Conservation (phyloP, 2,329 filamentous ascomycete species). For the Coniochaeta sp. region DNA sequence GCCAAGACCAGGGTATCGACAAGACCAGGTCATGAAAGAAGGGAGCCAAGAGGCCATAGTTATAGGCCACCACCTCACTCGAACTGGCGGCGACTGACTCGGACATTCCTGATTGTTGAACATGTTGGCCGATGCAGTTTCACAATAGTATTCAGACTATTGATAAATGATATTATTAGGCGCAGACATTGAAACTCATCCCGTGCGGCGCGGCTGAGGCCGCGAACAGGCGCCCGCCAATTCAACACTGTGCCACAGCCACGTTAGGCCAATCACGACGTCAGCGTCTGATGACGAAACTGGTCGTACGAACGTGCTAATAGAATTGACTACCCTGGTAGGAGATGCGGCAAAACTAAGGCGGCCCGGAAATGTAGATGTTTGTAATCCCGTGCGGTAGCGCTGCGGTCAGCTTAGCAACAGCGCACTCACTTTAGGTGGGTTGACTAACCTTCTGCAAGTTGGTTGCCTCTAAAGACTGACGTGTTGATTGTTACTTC, state of each 20-base stretch:
- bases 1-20: not conserved
- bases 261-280: not conserved
- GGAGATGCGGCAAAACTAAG: not conserved
- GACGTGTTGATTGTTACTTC: too few relatives aligned
- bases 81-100: not conserved
- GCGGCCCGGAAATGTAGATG: not conserved
- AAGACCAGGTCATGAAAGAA: not conserved
- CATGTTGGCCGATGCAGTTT: not conserved
- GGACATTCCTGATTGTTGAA: not conserved
- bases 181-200: not conserved
- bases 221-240: not conserved
- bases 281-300: not conserved
- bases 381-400: not conserved
- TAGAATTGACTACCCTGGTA: not conserved
- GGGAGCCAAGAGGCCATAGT: not conserved
- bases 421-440: not conserved
- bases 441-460: too few relatives aligned
- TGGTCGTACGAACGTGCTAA: not conserved
- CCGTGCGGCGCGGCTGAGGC: not conserved
- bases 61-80: not conserved
- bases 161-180: not conserved
- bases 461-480: slow-evolving; percentile 3
- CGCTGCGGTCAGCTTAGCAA: not conserved
- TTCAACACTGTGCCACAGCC: not conserved
- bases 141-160: not conserved